Conservation (phyloP, 148 eudicot genomes). For the Fagopyrum esculentum region DNA sequence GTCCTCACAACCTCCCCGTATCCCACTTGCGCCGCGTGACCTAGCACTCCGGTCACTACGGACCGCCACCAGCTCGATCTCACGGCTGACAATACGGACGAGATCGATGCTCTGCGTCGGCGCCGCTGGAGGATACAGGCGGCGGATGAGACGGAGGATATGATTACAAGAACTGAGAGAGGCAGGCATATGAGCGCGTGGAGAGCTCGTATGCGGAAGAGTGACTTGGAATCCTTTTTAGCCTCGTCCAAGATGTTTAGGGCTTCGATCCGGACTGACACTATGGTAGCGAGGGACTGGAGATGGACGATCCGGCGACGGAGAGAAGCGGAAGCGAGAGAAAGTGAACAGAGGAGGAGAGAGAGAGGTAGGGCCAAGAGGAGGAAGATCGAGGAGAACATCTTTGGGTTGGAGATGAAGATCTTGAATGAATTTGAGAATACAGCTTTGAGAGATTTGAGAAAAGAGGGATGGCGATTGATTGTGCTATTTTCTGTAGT, state of each 20-base stretch:
- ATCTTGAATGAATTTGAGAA: not conserved
- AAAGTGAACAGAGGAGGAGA: not conserved
- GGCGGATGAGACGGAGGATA: not conserved
- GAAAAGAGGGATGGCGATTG: not conserved
- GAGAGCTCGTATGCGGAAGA: not conserved
- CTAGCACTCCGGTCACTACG: not conserved
- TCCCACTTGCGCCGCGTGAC: not conserved
- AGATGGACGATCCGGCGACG: not conserved
- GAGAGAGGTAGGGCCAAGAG: not conserved
- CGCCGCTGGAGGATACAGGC: not conserved
- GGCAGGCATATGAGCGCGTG: not conserved
- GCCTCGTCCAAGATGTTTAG: slow-evolving; percentile 5
- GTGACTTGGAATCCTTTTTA: not conserved
- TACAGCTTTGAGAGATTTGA: not conserved
- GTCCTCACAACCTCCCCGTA: not conserved
- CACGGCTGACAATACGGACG: not conserved
- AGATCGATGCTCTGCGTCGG: not conserved
- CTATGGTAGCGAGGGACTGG: not conserved
- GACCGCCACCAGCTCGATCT: slow-evolving; percentile 1
- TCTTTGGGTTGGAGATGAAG: not conserved
- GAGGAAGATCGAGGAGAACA: slow-evolving; percentile 2
- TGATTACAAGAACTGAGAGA: not conserved
- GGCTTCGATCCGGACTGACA: slow-evolving; percentile 6
- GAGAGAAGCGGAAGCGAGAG: not conserved
- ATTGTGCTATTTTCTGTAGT: not conserved